These are phyloP conservation scores for Pleurotus tuoliensis DNA, from an alignment of 768 basidiomycete species.

Conservation along the genomic window DNA sequence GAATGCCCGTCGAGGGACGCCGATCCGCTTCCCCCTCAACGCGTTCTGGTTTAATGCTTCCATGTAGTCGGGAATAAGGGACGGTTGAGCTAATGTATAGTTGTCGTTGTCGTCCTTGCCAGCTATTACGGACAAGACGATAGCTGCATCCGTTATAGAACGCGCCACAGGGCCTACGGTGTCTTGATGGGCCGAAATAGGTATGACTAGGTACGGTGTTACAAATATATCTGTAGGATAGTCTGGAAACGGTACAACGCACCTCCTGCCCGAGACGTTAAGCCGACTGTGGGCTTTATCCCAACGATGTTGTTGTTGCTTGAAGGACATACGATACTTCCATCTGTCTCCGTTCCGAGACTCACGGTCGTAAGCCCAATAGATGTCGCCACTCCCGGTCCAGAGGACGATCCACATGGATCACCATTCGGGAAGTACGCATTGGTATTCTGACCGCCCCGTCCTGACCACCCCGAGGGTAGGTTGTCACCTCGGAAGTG, in stretches of 20 bases:
- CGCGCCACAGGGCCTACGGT: conserved; percentile 56
- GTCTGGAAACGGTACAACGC: neutral
- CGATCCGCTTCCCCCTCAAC: conserved; percentile 47
- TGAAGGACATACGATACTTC: conserved; percentile 52
- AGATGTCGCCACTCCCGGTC: conserved; percentile 51
- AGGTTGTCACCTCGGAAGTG: conserved; percentile 15
- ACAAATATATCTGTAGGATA: neutral
- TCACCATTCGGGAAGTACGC: conserved; percentile 49
- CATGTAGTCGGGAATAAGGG: conserved; percentile 49
- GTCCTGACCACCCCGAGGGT: conserved; percentile 55
- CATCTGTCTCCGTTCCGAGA: conserved; percentile 49
- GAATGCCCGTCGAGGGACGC: conserved; percentile 44
- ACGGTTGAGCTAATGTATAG: conserved; percentile 50
- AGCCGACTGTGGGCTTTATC: conserved; percentile 57
- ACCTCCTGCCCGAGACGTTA: conserved; percentile 60
- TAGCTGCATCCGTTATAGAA: conserved; percentile 50
- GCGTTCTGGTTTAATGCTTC: conserved; percentile 46
- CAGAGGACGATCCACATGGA: conserved; percentile 57
- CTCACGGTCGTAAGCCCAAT: conserved; percentile 48
- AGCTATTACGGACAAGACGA: conserved; percentile 53
- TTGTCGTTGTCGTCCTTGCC: conserved; percentile 53
- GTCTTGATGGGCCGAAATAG: conserved; percentile 55
- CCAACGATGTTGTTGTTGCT: conserved; percentile 53
- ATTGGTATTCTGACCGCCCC: conserved; percentile 47
- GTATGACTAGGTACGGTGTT: conserved; percentile 36